Evolutionary conservation across 306 rosid genomes (phyloP), one percentile per base, ranked within the genome.

Genomic region (Begonia peltatifolia): DNA sequence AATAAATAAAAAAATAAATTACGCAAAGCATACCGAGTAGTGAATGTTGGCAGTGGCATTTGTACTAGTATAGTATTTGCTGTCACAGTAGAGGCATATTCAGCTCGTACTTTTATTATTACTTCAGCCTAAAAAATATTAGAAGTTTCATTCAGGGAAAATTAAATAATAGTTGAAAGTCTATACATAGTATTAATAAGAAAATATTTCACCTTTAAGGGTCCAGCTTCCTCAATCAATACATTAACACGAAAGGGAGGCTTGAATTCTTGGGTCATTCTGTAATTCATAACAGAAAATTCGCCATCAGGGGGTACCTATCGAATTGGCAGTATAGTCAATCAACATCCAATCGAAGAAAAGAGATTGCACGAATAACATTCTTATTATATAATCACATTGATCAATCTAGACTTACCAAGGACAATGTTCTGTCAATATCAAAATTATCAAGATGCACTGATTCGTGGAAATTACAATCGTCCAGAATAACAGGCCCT

Each of bases 391-490:
- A 30, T 17, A 30, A 30, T 30, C 36, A 30, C 25, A 15, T 7
- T 10, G 53, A 25, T 63, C 43, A 56, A 52, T 13, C 23, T 41
- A 51, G 6, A 3, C 53, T 71, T 71, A 87, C 94, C 87, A 87
- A 60, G 12, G 73, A 59, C 68, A 87, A 63, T 48, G 90, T 78
- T 67, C 83, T 70, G 63, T 87, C 90, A 65, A 68, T 11, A 36
- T 78, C 84, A n/a, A 87, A 83, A 70, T 64, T 80, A 52, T 80
- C 94, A 57, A 83, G 87, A 66, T 71, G 83, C 13, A 87, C 96
- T 60, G 94, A 83, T 72, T 87, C 96, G 14, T 83, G 96, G 69
- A 83, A 87, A 72, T 87, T 87, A 56, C 94, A 87, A 63, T 83
- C 94, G 56, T 87, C 96, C 20, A 83, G 84, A 55, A 78, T 46